These are phyloP conservation scores for Hydnum rufescens DNA, from an alignment of 768 basidiomycete species.

Conservation along the genomic window DNA sequence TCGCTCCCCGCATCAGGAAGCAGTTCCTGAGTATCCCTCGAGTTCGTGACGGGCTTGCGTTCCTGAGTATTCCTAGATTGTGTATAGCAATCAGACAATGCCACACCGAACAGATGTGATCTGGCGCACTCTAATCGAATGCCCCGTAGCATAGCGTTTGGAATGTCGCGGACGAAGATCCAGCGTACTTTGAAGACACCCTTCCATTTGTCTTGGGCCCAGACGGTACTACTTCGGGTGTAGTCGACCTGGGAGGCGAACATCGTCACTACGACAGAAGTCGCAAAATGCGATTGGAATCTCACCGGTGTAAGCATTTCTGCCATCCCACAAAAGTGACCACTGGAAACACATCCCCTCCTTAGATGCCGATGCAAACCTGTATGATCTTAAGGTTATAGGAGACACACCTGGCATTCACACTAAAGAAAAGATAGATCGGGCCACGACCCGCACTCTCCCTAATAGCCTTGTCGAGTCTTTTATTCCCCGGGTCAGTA, in stretches of 20 bases:
- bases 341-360: no score
- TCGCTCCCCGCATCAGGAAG: conserved; percentile 92
- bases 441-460: conserved; percentile 83
- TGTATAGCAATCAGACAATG: conserved; percentile 10
- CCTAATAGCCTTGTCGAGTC: conserved; percentile 92
- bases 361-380: neutral
- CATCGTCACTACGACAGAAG: neutral
- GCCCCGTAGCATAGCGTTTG: conserved; percentile 72
- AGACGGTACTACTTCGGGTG: conserved; percentile 83
- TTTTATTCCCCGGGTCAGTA: conserved; percentile 90
- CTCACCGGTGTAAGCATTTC: conserved; percentile 89
- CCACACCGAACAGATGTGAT: neutral
- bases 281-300: conserved; percentile 5
- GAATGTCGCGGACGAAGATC: conserved; percentile 94
- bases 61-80: conserved; percentile 80
- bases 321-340: conserved; percentile 97
- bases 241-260: conserved; percentile 58
- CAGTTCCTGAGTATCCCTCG: conserved; percentile 92
- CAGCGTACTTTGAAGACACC: conserved; percentile 96
- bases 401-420: no score
- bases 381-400: conserved; percentile 6
- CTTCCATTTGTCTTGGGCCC: conserved; percentile 99
- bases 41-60: conserved; percentile 95
- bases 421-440: conserved; percentile 96
- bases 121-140: conserved; percentile 58